Percentiles rank a stretch among this genome's conserved stretches.
These are phyloP conservation scores for Phlegmacium glaucopus DNA, from an alignment of 768 basidiomycete species.

Conservation along the genomic window DNA sequence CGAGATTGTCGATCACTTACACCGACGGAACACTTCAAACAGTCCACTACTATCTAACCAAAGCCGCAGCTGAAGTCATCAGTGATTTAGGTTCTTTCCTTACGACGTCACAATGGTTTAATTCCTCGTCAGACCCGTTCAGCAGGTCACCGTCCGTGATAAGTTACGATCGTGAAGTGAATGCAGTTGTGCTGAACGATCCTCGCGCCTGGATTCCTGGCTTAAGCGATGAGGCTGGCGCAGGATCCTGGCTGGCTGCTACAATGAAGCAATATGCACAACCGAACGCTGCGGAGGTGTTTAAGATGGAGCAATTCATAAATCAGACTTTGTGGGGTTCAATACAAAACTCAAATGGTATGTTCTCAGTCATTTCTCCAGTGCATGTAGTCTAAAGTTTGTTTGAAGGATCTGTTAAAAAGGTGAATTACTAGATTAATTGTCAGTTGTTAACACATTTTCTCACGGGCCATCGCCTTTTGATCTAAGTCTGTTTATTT, in stretches of 20 bases:
- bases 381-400: not conserved
- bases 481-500: slow-evolving; percentile 43
- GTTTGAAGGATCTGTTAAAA: slow-evolving; percentile 47
- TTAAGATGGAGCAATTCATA: slow-evolving; percentile 48
- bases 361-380: not conserved
- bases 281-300: slow-evolving; percentile 50
- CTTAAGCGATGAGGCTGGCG: slow-evolving; percentile 57
- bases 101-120: slow-evolving; percentile 53
- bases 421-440: slow-evolving; percentile 27
- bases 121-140: slow-evolving; percentile 47
- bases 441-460: not conserved
- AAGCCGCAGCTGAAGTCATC: slow-evolving; percentile 40
- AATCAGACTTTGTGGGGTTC: slow-evolving; percentile 45
- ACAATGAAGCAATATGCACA: slow-evolving; percentile 55
- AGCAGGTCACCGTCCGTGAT: slow-evolving; percentile 50
- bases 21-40: slow-evolving; percentile 50
- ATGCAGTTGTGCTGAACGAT: slow-evolving; percentile 47
- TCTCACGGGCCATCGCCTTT: not conserved
- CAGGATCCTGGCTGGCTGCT: slow-evolving; percentile 55
- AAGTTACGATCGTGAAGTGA: slow-evolving; percentile 49
- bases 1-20: slow-evolving; percentile 47
- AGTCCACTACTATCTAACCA: slow-evolving; percentile 49
- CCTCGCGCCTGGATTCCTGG: slow-evolving; percentile 59
- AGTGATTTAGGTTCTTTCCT: slow-evolving; percentile 52
- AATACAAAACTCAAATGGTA: slow-evolving; percentile 48